Evolutionary conservation across 768 basidiomycete species (phyloP).

Genomic region (Brasilioporus rufonigricans): DNA sequence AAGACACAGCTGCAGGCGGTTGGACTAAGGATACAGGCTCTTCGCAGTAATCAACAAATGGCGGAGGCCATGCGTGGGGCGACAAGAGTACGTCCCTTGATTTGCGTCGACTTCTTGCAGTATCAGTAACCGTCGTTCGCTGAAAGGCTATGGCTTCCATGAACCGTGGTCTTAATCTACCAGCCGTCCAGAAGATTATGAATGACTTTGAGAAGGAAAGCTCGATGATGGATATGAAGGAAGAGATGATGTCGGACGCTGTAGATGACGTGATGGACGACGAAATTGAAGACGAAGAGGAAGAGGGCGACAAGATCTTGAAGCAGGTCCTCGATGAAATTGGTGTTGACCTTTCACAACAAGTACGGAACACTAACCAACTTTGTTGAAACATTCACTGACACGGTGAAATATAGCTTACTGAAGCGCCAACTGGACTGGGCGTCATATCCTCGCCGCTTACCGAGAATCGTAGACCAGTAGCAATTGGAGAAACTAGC

Average conservation of each 20-base stretch:
- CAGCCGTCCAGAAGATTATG: conserved; percentile 94
- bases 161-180: conserved; percentile 95
- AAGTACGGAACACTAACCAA: conserved; percentile 41
- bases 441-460: conserved; percentile 58
- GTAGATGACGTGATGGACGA: conserved; percentile 98
- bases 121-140: conserved; percentile 1
- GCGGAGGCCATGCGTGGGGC: conserved; percentile 99
- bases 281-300: conserved; percentile 90
- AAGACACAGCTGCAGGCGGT: conserved; percentile 97
- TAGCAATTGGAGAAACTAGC: conserved; percentile 74
- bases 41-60: conserved; percentile 98
- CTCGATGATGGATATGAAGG: conserved; percentile 99
- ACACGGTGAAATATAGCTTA: conserved; percentile 51
- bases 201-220: conserved; percentile 98
- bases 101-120: neutral
- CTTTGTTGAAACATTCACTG: conserved; percentile 1
- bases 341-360: conserved; percentile 86
- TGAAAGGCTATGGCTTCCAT: conserved; percentile 94
- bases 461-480: conserved; percentile 66
- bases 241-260: conserved; percentile 99
- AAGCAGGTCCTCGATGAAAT: conserved; percentile 98
- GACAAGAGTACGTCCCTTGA: conserved; percentile 69
- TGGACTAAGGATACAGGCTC: conserved; percentile 89
- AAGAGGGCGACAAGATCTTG: conserved; percentile 92
- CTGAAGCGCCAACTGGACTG: conserved; percentile 77